Evolutionary conservation across 805 yeast species (phyloP), one percentile per base, ranked within the genome.

Genomic region (Huiozyma naganishii): DNA sequence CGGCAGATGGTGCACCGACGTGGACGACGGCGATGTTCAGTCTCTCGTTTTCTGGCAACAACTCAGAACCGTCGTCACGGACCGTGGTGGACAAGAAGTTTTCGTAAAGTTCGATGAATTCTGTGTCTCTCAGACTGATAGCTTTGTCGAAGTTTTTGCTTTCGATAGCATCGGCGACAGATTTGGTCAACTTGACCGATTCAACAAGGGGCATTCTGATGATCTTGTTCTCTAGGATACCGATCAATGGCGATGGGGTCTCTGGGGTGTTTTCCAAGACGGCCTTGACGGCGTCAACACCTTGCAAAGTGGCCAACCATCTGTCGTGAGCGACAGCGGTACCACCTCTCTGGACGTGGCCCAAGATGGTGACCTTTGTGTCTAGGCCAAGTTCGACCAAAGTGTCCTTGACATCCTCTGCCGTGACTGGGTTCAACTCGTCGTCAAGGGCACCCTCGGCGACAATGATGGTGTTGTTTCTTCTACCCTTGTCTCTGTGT

Each of bases 301-400:
- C 98, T 70, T 92, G 98, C 53, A 90, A 64, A 12, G 98, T 90
- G 35, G 97, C 95, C 54, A 92, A 67, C 59, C 83, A 66, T 61
- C 98, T 77, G 64, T 92, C 98, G 55, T 74, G 86, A 2, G 97
- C 97, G 44, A 89, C 96, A 27, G 98, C 97, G 39, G 95, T 77
- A 65, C 98, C 98, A 69, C 98, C 98, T 68, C 98, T 79, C 72
- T 92, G 98, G 43, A 92, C 97, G 64, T 92, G 98, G 44, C 98
- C 98, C 54, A 92, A 72, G 9, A 94, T 86, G 36, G 98, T 92
- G 55, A 90, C 81, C 64, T 97, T 79, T 5, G 97, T 90, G 62
- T 92, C 98, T 44, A 92, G 74, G 9, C 95, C 95, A 49, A 92
- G 69, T 36, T 80, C 80, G 39, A 84, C 85, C 46, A 92, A 71